Evolutionary conservation across 345 rosid genomes (phyloP), one percentile per base, ranked within the genome.

Genomic region (Sisymbrium irio): DNA sequence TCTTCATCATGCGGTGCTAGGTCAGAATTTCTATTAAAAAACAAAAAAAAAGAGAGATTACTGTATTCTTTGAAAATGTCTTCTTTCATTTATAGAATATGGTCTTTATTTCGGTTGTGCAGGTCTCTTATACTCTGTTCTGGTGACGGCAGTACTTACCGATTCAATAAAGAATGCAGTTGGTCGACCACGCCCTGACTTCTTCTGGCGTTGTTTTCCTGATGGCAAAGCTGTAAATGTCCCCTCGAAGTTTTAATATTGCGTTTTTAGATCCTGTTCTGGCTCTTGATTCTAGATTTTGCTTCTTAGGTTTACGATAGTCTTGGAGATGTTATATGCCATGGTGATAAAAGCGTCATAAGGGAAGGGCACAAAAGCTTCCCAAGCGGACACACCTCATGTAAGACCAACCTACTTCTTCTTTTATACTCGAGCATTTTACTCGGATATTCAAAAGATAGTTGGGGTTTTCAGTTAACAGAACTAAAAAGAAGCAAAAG

Each of bases 171-270:
- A 94, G 83, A 77, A 82, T 76, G 91, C 97, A 45, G 93, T 82
- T 64, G 98, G 98, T 64, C 65, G 88, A 61, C 96, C 97, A 58
- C 85, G 95, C n/a, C 98, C 98, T 35, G 92, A 94, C 80, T 94
- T 94, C 82, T 94, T 88, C 82, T 88, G 96, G 96, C 96, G 95
- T 28, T 94, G 97, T 76, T 94, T 94, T 76, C 98, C 96, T 0
- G 96, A 94, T 83, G 98, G 98, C 49, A 82, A 84, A 69, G 96
- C 83, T 65, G 97, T 91, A 86, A 45, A 17, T 58, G 87, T 51
- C 57, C 68, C 62, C 54, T 40, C 50, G 32, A 15, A 46, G 58
- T 62, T 20, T 47, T 20, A 39, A 54, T 27, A 6, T 69, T 0
- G 12, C 5, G 35, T 50, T 73, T 73, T 47, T 58, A 12, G 39